Evolutionary conservation across 2,329 filamentous ascomycete species (phyloP), one percentile per base, ranked within the genome.

Genomic region (Escovopsis sp.): DNA sequence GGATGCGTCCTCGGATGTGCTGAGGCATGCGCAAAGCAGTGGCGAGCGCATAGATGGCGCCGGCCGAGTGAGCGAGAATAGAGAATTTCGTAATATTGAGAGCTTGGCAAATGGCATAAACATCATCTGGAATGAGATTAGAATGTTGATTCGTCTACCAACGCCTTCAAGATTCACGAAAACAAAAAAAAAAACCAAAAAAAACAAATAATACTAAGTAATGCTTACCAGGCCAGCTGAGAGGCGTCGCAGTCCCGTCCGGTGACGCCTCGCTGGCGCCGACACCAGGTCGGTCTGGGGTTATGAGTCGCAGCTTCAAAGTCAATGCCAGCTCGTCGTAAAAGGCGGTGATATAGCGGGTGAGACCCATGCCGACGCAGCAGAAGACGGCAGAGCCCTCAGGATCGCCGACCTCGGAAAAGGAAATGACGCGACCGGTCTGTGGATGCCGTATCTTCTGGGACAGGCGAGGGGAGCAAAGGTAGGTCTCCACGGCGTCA

Each of bases 311-410:
- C 38, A 98, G 60, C 54, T 85, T 90, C 39, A 98, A 62, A 1
- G 87, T 93, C 49, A 83, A 62, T 3, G 90, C 90, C 35, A 98
- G 65, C 55, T 98, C 90, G 53, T 98, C 90, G 52, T 96, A 98
- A 53, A 98, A 98, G 0, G 87, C 86, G 41, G 85, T 94, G 40
- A 98, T 82, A 53, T 90, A 98, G 56, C 90, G 74, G 10, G 90
- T 98, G 48, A 98, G 59, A 0, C 90, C 90, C 90, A 98, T 98
- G 15, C 90, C 90, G 3, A 98, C 86, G 49, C 90, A 98, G 53
- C 90, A 92, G 46, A 98, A 87, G 2, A 98, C 84, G 3, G 86
- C 88, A 45, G 80, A 88, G 2, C 90, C 90, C 30, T 88, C 75
- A 0, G 87, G 77, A 53, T 96, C 87, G 12, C 90, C 90, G 3